Conservation (phyloP, 2,329 filamentous ascomycete genomes). For the Calonectria henricotiae region DNA sequence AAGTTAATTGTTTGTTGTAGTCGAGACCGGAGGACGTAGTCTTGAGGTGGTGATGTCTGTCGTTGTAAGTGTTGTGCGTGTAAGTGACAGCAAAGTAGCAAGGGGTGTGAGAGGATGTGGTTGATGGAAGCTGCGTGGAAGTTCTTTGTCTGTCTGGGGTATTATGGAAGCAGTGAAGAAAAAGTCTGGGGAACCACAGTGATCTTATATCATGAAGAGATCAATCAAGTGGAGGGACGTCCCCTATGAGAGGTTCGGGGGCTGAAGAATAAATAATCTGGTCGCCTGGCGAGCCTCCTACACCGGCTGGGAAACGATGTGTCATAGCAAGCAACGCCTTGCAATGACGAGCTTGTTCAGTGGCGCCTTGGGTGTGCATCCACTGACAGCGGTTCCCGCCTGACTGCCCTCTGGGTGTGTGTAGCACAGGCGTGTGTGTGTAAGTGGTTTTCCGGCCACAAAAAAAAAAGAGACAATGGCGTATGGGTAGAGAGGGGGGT, state of each 20-base stretch:
- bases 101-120: background rate
- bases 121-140: conserved; percentile 28
- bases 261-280: conserved; percentile 51
- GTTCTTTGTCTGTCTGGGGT: conserved; percentile 28
- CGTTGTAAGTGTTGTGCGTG: conserved; percentile 32
- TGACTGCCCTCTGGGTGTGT: conserved; percentile 45
- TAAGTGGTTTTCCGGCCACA: conserved; percentile 38
- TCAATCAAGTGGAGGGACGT: conserved; percentile 41
- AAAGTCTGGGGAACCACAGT: conserved; percentile 35
- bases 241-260: conserved; percentile 41
- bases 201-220: conserved; percentile 39
- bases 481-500: background rate
- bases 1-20: conserved; percentile 27
- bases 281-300: conserved; percentile 42
- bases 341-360: conserved; percentile 53
- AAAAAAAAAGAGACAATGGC: background rate
- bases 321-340: conserved; percentile 52
- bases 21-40: conserved; percentile 25
- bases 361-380: conserved; percentile 48
- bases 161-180: conserved; percentile 28
- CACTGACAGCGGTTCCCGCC: conserved; percentile 47
- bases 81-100: conserved; percentile 23
- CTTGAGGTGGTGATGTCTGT: conserved; percentile 13
- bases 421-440: conserved; percentile 37
- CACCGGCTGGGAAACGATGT: conserved; percentile 49